Base-by-base conservation (phyloP, 2,329 filamentous ascomycete species). In the Fusarium concolor region DNA sequence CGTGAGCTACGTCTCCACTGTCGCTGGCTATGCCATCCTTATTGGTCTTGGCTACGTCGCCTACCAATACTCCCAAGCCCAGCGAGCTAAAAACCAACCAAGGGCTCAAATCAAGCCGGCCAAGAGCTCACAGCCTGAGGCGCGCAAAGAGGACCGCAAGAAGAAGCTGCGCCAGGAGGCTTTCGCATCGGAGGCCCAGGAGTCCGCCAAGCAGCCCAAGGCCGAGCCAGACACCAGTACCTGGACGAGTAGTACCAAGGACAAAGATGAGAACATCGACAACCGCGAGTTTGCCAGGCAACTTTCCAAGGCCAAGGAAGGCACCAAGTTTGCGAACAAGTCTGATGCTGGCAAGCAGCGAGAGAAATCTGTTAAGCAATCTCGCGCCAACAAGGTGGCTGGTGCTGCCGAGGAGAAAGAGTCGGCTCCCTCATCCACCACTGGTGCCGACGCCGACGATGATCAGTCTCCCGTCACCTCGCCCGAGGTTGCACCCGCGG, bases 251-350 rank as follows among this genome's bases (percentile, higher is more conserved):
- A 79, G 63, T 49, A 74, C 67, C 42, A 64, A 75, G 39, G 71
- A 78, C 22, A 66, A 74, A 39, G 71, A 78, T 33, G 88, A 90
- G 61, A 86, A 86, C 43, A 83, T 89, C 56, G 89, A 90, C 75
- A 91, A 91, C 76, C 87, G 86, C 73, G 91, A 94, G 70, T 95
- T 96, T 77, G 93, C 93, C 31, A 87, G 87, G 73, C 90, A 92
- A 76, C 84, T 96, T 70, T 82, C 88, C 58, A 90, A 86, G 72
- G 85, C 90, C 50, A 91, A 93, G 81, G 84, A 91, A 68, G 92
- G 92, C 60, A 87, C 86, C 65, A 87, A 87, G 74, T 86, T 87
- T 71, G 82, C 79, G 62, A 78, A 80, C 72, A 84, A 86, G 76
- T 76, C 85, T 71, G 82, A 86, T 69, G 80, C 84, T 60, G 82